Evolutionary conservation across 2,329 filamentous ascomycete genomes (phyloP).

Genomic region (Alternaria ethzedia): DNA sequence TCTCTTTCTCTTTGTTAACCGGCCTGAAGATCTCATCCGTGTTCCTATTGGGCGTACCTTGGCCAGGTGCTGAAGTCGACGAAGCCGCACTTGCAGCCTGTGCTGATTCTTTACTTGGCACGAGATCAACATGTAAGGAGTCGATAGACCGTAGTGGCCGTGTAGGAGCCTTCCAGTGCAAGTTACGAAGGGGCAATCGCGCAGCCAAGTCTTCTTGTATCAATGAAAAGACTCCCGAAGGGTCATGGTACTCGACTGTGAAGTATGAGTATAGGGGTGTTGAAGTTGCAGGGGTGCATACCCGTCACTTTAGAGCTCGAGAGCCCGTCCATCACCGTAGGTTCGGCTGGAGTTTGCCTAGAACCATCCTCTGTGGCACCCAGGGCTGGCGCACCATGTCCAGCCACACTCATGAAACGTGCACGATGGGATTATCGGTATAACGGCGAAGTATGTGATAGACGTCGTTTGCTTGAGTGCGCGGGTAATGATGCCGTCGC

Average conservation of each 20-base stretch:
- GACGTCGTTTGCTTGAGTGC: slow-evolving; percentile 28
- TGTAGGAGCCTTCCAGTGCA: slow-evolving; percentile 96
- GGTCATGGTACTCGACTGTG: slow-evolving; percentile 94
- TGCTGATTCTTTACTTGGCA: slow-evolving; percentile 62
- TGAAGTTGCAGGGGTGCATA: slow-evolving; percentile 30
- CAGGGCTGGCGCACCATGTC: slow-evolving; percentile 47
- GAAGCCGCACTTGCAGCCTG: slow-evolving; percentile 40
- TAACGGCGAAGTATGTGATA: slow-evolving; percentile 5
- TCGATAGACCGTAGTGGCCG: slow-evolving; percentile 92
- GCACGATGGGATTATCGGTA: slow-evolving; percentile 12
- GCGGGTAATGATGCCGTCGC: slow-evolving; percentile 23
- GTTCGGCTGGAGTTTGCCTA: slow-evolving; percentile 35
- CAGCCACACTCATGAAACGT: slow-evolving; percentile 45
- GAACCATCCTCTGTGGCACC: slow-evolving; percentile 45
- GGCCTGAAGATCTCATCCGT: slow-evolving; percentile 36
- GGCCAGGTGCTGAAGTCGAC: slow-evolving; percentile 26
- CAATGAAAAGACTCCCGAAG: slow-evolving; percentile 83
- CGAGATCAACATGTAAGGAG: slow-evolving; percentile 86
- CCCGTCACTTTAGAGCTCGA: slow-evolving; percentile 60
- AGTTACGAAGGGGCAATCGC: slow-evolving; percentile 83
- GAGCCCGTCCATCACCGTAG: slow-evolving; percentile 49
- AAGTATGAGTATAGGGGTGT: slow-evolving; percentile 25
- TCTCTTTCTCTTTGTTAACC: slow-evolving; percentile 53
- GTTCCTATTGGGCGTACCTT: slow-evolving; percentile 25
- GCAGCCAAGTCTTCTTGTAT: slow-evolving; percentile 78